Base-by-base conservation (phyloP, 306 rosid genomes). In the Quercus dentata region DNA sequence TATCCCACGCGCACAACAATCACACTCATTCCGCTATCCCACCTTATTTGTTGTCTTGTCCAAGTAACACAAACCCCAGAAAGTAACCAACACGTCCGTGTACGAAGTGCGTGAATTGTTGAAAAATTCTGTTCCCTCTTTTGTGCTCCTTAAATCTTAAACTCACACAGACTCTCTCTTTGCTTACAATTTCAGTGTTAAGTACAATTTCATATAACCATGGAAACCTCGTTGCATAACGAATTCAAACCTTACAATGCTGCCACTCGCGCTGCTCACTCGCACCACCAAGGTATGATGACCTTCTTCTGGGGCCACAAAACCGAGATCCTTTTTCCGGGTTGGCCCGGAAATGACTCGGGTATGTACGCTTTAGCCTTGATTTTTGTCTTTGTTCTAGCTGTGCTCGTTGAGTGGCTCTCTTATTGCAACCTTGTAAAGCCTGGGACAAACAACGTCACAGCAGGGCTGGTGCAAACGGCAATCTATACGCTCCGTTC, bases 281-380 rank as follows among this genome's bases (percentile, higher is more conserved):
- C 9, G 15, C 69, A n/a, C 46, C 67, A 15, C 3, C 23, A 19
- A 41, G 73, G 51, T 12, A 74, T 75, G 71, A 74, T 74, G 83
- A 38, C 79, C 33, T 80, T 80, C 75, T 80, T n/a, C 74, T 80
- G 72, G 83, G 76, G 83, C 27, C 61, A 74, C 57, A 33, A 61
- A 7, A 17, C 79, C 5, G 75, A 56, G 4, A 51, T 74, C 7
- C 76, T 80, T 18, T 80, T 80, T 55, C 2, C 19, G 13, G 79
- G 79, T 21, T 80, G 79, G 83, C 83, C 79, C 13, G 63, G 15
- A 2, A 51, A 44, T 21, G 30, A 25, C 71, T 30, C 76, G 0
- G 31, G 2, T n/a, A 68, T 68, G 76, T 80, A 80, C 79, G 64
- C 54, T 25, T 3, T 80, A 11, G 76, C 76, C 5, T 8, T 68